A percentile compares a stretch with the other conserved stretches of the same genome.
phyloP scores from a whole-genome alignment of 2,329 filamentous ascomycete species.

The Trichoderma sp. region DNA sequence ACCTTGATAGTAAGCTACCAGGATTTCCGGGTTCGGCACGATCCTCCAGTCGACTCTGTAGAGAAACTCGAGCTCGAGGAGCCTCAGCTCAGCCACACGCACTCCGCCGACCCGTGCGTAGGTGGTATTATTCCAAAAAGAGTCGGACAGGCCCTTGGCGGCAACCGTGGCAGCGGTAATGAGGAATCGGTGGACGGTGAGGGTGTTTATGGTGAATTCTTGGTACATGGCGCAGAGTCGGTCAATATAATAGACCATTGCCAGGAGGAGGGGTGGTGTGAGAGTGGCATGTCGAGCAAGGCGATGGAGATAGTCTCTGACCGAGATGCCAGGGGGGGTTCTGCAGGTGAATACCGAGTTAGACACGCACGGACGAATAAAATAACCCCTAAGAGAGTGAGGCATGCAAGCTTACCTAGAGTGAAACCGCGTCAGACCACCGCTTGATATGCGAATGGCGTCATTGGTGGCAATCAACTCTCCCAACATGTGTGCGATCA shows the following conservation, averaged over 20 bases:
- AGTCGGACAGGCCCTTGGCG: constrained; percentile 92
- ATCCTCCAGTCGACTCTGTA: constrained; percentile 95
- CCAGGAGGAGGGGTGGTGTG: constrained; percentile 88
- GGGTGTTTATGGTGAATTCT: constrained; percentile 91
- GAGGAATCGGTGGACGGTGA: constrained; percentile 95
- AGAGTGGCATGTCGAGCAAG: constrained; percentile 92
- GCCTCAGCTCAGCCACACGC: constrained; percentile 80
- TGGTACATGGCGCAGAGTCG: constrained; percentile 87
- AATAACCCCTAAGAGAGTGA: neutral
- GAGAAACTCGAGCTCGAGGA: constrained; percentile 90
- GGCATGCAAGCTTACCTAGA: constrained; percentile 61
- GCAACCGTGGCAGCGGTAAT: constrained; percentile 95
- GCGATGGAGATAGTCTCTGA: constrained; percentile 88
- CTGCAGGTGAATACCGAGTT: constrained; percentile 16
- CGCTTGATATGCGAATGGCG: constrained; percentile 69
- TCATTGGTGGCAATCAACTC: constrained; percentile 95
- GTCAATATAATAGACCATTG: constrained; percentile 99
- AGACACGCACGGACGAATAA: neutral
- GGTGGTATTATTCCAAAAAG: constrained; percentile 97
- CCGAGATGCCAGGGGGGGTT: constrained; percentile 83
- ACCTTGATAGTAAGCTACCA: constrained; percentile 90
- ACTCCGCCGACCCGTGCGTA: constrained; percentile 94
- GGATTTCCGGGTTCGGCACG: constrained; percentile 87
- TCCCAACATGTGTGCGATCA: constrained; percentile 93
- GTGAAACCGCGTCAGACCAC: constrained; percentile 89